Percentiles rank a stretch among this genome's conserved stretches.
phyloP scores from a whole-genome alignment of 768 basidiomycete species.

The Butyriboletus loyo region DNA sequence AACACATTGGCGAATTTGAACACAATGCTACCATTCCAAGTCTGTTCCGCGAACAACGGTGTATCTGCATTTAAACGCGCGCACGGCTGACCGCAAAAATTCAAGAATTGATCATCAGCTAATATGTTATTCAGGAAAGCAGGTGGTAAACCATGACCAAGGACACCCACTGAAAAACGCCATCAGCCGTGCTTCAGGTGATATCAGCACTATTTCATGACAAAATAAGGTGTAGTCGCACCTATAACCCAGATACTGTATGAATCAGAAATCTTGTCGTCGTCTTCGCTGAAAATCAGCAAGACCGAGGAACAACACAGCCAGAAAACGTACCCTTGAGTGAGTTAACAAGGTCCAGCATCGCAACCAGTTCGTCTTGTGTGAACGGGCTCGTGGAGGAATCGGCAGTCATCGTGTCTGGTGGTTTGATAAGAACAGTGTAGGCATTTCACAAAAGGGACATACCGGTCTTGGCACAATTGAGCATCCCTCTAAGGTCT shows the following conservation, averaged over 20 bases:
- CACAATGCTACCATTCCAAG: not conserved
- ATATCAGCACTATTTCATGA: not conserved
- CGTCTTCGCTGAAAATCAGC: conserved; percentile 1
- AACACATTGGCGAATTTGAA: not conserved
- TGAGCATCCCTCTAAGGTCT: conserved; percentile 16
- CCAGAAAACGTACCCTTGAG: conserved; percentile 1
- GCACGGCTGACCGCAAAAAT: conserved; percentile 10
- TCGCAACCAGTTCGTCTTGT: conserved; percentile 12
- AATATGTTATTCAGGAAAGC: not conserved
- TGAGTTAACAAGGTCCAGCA: conserved; percentile 13
- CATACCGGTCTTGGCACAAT: conserved; percentile 12
- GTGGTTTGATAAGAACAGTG: not conserved
- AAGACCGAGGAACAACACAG: not conserved
- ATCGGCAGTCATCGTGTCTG: conserved; percentile 17
- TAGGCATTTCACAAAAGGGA: not conserved
- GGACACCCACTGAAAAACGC: conserved; percentile 7
- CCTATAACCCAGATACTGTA: conserved; percentile 14
- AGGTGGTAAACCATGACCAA: not conserved
- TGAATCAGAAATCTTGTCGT: not conserved
- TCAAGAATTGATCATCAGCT: conserved; percentile 15
- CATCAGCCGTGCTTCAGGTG: conserved; percentile 10
- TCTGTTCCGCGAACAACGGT: conserved; percentile 5
- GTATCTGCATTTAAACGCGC: conserved; percentile 13
- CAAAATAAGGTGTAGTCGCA: not conserved
- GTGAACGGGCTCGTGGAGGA: conserved; percentile 15